A percentile compares a stretch with the other conserved stretches of the same genome.
Evolutionary conservation across 73 alveolate genomes (phyloP).

Genomic region (Paramecium sonneborni): DNA sequence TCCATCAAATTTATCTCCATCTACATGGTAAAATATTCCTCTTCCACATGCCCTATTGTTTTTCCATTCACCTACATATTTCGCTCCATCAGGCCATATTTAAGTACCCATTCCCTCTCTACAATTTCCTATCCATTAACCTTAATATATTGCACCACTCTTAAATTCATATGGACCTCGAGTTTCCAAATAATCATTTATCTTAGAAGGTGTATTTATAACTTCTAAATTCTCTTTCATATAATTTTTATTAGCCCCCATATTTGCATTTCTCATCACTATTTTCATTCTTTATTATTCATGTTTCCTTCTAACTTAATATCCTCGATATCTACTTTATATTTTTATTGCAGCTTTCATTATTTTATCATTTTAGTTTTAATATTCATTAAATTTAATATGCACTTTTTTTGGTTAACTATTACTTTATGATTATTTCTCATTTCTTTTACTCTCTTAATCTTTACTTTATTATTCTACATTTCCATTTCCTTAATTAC

Average conservation of each 20-base stretch:
- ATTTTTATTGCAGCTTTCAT: conserved; percentile 15
- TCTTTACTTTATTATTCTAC: not conserved
- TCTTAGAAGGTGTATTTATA: conserved; percentile 34
- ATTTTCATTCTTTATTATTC: not conserved
- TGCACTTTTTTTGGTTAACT: not conserved
- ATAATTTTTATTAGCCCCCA: conserved; percentile 13
- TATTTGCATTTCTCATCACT: conserved; percentile 65
- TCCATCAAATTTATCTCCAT: conserved; percentile 72
- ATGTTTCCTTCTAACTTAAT: not conserved
- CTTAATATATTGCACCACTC: conserved; percentile 79
- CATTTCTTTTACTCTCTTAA: not conserved
- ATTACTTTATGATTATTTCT: not conserved
- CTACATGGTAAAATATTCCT: conserved; percentile 68
- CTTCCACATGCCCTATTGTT: conserved; percentile 67
- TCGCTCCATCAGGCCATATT: conserved; percentile 68
- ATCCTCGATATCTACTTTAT: not conserved
- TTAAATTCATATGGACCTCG: conserved; percentile 66
- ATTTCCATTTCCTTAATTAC: not conserved
- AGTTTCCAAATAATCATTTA: conserved; percentile 65
- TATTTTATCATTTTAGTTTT: not conserved
- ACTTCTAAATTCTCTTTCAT: conserved; percentile 41
- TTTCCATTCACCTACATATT: conserved; percentile 72
- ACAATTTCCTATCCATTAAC: conserved; percentile 67
- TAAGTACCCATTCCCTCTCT: conserved; percentile 68
- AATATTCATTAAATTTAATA: not conserved